phyloP scores from a whole-genome alignment of 2,329 filamentous ascomycete species.

The Fusarium multiceps region DNA sequence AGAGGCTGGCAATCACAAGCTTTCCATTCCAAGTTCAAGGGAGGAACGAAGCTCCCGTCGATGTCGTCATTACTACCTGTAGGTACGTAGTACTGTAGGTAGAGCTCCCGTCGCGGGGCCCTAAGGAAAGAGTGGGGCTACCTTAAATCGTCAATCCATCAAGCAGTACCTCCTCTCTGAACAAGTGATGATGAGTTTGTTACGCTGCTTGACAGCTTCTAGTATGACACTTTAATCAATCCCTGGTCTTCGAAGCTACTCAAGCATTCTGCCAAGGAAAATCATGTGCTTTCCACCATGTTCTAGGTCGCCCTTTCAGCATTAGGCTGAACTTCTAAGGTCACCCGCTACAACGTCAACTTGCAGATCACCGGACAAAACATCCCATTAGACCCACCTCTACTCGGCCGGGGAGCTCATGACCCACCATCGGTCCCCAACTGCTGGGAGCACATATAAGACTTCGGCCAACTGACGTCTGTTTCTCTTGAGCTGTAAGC shows the following conservation, averaged over 20 bases:
- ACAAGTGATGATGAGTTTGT: constrained; percentile 21
- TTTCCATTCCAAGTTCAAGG: constrained; percentile 34
- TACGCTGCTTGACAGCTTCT: constrained; percentile 16
- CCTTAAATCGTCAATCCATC: constrained; percentile 12
- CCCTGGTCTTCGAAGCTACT: background rate
- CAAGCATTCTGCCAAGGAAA: background rate
- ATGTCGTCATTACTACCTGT: constrained; percentile 40
- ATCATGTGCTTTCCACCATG: background rate
- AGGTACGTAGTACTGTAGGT: background rate
- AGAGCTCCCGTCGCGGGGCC: background rate
- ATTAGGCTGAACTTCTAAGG: background rate
- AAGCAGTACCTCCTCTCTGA: background rate
- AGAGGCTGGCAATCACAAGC: constrained; percentile 28
- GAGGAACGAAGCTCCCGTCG: constrained; percentile 30
- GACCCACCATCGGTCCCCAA: constrained; percentile 36
- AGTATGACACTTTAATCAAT: constrained; percentile 12
- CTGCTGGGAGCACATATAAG: constrained; percentile 18
- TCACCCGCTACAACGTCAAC: constrained; percentile 30
- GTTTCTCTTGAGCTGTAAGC: constrained; percentile 10
- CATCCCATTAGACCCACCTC: constrained; percentile 21
- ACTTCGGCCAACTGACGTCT: constrained; percentile 13
- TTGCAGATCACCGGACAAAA: constrained; percentile 31
- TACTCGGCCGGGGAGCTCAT: constrained; percentile 18
- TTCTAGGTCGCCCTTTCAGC: background rate
- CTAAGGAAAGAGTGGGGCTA: constrained; percentile 25